Conservation (phyloP, 2,329 filamentous ascomycete species). For the Ceratocystis diversiconidia region DNA sequence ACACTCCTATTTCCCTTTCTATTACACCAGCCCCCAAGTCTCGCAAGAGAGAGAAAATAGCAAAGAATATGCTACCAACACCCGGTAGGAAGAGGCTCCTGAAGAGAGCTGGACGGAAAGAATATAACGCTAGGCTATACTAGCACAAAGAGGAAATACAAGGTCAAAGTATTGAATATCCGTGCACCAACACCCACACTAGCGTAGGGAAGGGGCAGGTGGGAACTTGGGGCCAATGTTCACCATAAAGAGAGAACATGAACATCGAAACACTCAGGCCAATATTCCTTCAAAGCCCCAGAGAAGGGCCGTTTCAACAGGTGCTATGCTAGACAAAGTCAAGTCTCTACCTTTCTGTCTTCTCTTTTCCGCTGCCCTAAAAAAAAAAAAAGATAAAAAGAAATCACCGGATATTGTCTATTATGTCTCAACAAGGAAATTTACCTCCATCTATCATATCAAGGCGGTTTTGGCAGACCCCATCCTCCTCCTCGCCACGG, state of each 20-base stretch:
- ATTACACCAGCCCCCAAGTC: not conserved
- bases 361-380: not conserved
- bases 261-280: conserved; percentile 2
- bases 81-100: not conserved
- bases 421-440: not conserved
- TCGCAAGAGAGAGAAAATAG: not conserved
- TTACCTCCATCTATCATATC: not conserved
- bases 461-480: not conserved
- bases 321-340: not conserved
- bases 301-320: conserved; percentile 9
- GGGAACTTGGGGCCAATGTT: not conserved
- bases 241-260: not conserved
- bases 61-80: not conserved
- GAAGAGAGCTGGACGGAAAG: not conserved
- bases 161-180: not conserved
- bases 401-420: not conserved
- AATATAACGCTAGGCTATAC: not conserved
- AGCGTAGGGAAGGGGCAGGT: not conserved
- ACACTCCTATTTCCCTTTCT: not conserved
- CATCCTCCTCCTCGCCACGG: not conserved
- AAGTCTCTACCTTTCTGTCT: not conserved
- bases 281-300: conserved; percentile 3
- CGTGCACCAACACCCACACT: not conserved
- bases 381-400: no score
- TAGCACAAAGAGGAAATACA: not conserved